Evolutionary conservation across 441 rosid genomes (phyloP).

Genomic region (Populus hybrid): DNA sequence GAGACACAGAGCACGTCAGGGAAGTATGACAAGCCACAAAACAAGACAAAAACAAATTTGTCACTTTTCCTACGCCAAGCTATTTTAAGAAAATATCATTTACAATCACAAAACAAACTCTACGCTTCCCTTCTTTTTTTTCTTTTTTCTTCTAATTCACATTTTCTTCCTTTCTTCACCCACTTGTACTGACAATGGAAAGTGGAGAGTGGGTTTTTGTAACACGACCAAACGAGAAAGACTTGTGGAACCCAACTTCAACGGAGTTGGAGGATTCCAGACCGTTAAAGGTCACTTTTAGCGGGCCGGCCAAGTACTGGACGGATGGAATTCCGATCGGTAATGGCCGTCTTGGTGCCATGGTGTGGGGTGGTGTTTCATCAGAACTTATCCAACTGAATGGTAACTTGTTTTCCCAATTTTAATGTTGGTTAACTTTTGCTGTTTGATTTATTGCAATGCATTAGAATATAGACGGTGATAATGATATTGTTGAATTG

Average conservation of each 20-base stretch:
- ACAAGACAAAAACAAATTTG: background rate
- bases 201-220: slow-evolving; percentile 53
- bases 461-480: background rate
- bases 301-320: slow-evolving; percentile 73
- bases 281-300: slow-evolving; percentile 63
- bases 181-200: background rate
- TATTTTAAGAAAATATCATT: background rate
- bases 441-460: background rate
- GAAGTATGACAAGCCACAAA: background rate
- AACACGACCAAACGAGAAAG: slow-evolving; percentile 41
- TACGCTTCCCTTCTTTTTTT: background rate
- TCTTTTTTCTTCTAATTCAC: background rate
- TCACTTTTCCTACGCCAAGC: background rate
- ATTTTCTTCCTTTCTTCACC: background rate
- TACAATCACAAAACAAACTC: background rate
- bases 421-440: background rate
- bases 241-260: slow-evolving; percentile 39
- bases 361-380: slow-evolving; percentile 83
- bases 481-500: background rate
- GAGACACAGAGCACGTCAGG: background rate
- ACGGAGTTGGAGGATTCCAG: slow-evolving; percentile 26
- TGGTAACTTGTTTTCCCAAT: slow-evolving; percentile 36
- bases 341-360: slow-evolving; percentile 92
- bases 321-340: slow-evolving; percentile 90
- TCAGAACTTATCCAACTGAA: slow-evolving; percentile 75